Evolutionary conservation across 2,329 filamentous ascomycete genomes (phyloP).

Genomic region (Arthrinium puccinioides): DNA sequence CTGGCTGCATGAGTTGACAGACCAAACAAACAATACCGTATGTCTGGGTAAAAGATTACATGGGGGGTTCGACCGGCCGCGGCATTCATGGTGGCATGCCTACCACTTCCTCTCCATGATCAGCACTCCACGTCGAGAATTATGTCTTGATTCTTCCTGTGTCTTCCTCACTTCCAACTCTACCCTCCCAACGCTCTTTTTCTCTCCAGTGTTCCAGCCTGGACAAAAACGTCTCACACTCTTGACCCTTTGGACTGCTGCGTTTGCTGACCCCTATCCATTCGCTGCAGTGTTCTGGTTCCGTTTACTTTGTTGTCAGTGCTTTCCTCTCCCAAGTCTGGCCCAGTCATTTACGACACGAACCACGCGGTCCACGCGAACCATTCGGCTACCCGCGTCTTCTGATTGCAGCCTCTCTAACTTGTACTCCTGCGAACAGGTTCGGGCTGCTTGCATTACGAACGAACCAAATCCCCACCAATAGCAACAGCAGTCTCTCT

Average conservation of each 20-base stretch:
- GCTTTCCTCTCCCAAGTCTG: conserved; percentile 7
- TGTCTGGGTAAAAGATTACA: too few species aligned
- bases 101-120: conserved; percentile 16
- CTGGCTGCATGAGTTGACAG: too few species aligned
- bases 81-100: too few species aligned
- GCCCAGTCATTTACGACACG: conserved; percentile 19
- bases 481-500: background rate
- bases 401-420: conserved; percentile 28
- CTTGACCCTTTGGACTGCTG: conserved; percentile 6
- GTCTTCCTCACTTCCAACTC: conserved; percentile 15
- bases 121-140: conserved; percentile 13
- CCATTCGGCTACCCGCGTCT: conserved; percentile 24
- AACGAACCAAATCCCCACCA: conserved; percentile 23
- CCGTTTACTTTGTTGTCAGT: conserved; percentile 11
- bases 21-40: too few species aligned
- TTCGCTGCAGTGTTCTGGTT: conserved; percentile 13
- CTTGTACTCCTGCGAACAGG: conserved; percentile 35
- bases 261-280: conserved; percentile 20
- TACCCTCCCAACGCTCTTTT: conserved; percentile 16
- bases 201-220: conserved; percentile 13
- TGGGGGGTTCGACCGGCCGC: too few species aligned
- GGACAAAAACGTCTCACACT: conserved; percentile 24
- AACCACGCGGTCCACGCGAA: conserved; percentile 21
- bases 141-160: conserved; percentile 18
- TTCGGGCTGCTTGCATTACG: conserved; percentile 36